Percentiles rank a stretch among this genome's conserved stretches.
Evolutionary conservation across 257 asterid genomes (phyloP).

Genomic region (Nicotiana attenuata): DNA sequence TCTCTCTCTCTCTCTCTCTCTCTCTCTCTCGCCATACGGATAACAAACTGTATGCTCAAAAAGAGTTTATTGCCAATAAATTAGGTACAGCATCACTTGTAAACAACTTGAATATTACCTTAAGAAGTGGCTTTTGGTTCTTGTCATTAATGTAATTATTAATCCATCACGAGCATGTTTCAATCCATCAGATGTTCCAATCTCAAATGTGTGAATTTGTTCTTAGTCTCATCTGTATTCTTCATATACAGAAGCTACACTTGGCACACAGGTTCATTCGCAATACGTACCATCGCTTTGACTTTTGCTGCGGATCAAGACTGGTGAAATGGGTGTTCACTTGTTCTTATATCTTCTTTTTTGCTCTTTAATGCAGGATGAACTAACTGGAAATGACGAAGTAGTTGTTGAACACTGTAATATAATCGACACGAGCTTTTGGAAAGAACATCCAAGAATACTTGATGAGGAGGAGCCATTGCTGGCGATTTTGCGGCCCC

Average conservation of each 20-base stretch:
- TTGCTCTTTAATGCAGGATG: background rate
- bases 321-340: background rate
- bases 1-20: constrained; percentile 6
- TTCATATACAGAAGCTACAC: background rate
- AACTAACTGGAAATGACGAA: constrained; percentile 30
- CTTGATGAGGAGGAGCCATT: constrained; percentile 33
- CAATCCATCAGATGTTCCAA: background rate
- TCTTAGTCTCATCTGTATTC: background rate
- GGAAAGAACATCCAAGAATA: constrained; percentile 65
- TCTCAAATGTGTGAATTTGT: background rate
- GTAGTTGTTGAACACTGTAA: constrained; percentile 49
- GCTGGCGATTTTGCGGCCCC: background rate
- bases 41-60: background rate
- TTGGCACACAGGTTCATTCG: background rate
- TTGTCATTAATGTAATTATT: background rate
- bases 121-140: background rate
- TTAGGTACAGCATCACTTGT: background rate
- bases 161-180: background rate
- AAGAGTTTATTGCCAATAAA: background rate
- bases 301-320: background rate
- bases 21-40: background rate
- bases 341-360: background rate
- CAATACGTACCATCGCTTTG: background rate
- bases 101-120: background rate
- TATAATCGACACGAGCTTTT: constrained; percentile 59